A percentile compares a stretch with the other conserved stretches of the same genome.
Evolutionary conservation across 805 yeast species (phyloP).

Genomic region (Candida silvicultrix): DNA sequence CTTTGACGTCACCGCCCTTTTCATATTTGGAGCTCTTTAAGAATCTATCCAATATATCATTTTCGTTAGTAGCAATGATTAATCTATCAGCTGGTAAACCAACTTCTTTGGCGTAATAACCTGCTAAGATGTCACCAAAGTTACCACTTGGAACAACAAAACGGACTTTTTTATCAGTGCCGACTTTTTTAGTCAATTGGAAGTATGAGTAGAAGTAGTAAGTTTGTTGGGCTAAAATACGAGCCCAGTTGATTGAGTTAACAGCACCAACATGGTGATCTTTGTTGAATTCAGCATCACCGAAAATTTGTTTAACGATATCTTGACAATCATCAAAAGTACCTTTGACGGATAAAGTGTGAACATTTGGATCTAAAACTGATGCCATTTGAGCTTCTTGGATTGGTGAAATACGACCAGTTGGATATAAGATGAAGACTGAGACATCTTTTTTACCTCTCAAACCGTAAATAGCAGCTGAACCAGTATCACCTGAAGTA

Average conservation of each 20-base stretch:
- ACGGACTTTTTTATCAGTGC: conserved; percentile 45
- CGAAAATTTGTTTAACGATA: conserved; percentile 87
- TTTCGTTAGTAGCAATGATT: conserved; percentile 92
- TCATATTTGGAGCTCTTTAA: conserved; percentile 80
- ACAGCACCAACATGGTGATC: conserved; percentile 96
- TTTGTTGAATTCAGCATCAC: conserved; percentile 80
- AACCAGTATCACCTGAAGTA: conserved; percentile 98
- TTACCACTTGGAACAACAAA: conserved; percentile 97
- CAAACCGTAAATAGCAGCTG: conserved; percentile 97
- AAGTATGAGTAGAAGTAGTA: conserved; percentile 93
- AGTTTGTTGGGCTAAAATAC: conserved; percentile 95
- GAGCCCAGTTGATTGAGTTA: conserved; percentile 98
- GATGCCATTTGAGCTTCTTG: conserved; percentile 99
- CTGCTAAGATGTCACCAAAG: conserved; percentile 97
- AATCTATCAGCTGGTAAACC: conserved; percentile 86
- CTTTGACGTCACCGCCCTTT: conserved; percentile 69
- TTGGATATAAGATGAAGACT: conserved; percentile 93
- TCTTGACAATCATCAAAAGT: conserved; percentile 99
- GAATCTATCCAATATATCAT: conserved; percentile 92
- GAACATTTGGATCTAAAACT: conserved; percentile 86
- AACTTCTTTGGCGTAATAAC: conserved; percentile 91
- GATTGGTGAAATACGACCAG: conserved; percentile 94
- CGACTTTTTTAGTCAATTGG: conserved; percentile 44
- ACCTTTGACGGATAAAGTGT: conserved; percentile 91
- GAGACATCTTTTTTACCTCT: conserved; percentile 97